Base-by-base conservation (phyloP, 192 early-diverging fungal genomes). In the Chytriomyces confervae region DNA sequence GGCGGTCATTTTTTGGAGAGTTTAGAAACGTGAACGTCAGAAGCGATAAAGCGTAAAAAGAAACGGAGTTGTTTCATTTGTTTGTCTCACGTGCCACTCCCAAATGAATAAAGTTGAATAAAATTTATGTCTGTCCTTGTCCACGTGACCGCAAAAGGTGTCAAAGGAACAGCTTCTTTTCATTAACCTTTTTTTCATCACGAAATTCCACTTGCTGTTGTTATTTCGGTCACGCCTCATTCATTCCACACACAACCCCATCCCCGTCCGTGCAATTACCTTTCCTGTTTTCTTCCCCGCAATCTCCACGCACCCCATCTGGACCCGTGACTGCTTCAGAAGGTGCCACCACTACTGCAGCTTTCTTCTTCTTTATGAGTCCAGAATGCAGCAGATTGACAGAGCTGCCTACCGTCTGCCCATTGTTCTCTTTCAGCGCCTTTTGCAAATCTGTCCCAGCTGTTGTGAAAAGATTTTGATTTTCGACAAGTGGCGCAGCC, bases 331-430 rank as follows among this genome's bases (percentile, higher is more conserved):
- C 36, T 36, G 36, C 36, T 36, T 36, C 36, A 36, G 36, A 36
- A 36, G 36, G 36, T 36, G 36, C 36, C 36, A 36, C 36, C 36
- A 36, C 36, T 36, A 2, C 36, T 36, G 36, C 36, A 36, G 36
- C 36, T 36, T 36, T 74, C 61, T 74, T 74, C 46, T 74, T 74
- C 61, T 74, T 74, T 3, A 74, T 63, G 10, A 74, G 62, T 36
- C 36, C 61, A 36, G 61, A 9, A 46, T 74, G n/a, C 36, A 74
- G 45, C 27, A 74, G 29, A 63, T 74, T 74, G 10, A 74, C 61
- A 50, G 72, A 13, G 20, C 16, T 13, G 53, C 16, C 71, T 9
- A 20, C 1, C 51, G 3, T 57, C 6, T 61, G 53, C 16, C 10
- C 20, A 24, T 72, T 53, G 1, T 51, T n/a, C 23, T 61, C 71